Base-by-base conservation (phyloP, 202 grass and related monocot genomes). In the Carex sylvatica region DNA sequence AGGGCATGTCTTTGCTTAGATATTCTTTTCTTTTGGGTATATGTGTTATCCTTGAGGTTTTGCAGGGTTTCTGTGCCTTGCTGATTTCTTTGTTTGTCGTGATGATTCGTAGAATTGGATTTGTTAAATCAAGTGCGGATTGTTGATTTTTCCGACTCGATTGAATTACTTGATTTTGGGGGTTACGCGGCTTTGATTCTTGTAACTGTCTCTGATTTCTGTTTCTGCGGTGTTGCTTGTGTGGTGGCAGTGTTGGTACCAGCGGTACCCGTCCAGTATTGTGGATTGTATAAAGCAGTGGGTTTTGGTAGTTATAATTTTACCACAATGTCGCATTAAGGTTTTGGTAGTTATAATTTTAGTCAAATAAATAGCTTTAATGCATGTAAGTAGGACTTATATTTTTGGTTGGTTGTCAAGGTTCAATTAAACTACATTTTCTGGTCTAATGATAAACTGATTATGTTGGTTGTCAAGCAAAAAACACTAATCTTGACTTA, bases 401-500 rank as follows among this genome's bases (percentile, higher is more conserved):
- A 28, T 28, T 22, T 53, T 53, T 9, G 13, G 70, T 74, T 74
- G 28, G 54, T 23, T 5, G 22, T 54, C 13, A 8, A 52, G 20
- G 2, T 15, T 53, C 30, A 46, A 74, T 22, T 74, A 18, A 74
- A 74, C 12, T 51, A 73, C 16, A 13, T 7, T 74, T 54, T 12
- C 23, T 54, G 22, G 23, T 55, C 2, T 33, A 18, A 18, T 54
- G 16, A 18, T 24, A 75, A 75, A 75, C 26, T 53, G 24, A 20
- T 31, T 75, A 49, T 33, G 72, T 75, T 75, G 22, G 10, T 5
- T 3, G 47, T 74, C 71, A 54, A 74, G 22, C 71, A 74, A 28
- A 24, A 54, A 53, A 54, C 71, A 52, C 71, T 74, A 30, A 74
- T 18, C 71, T 30, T 53, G 22, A 47, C 72, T 75, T 75, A 15